Percentiles rank a stretch among this genome's conserved stretches.
Conservation (phyloP, 2,329 filamentous ascomycete genomes). For the Colletotrichum sp. region DNA sequence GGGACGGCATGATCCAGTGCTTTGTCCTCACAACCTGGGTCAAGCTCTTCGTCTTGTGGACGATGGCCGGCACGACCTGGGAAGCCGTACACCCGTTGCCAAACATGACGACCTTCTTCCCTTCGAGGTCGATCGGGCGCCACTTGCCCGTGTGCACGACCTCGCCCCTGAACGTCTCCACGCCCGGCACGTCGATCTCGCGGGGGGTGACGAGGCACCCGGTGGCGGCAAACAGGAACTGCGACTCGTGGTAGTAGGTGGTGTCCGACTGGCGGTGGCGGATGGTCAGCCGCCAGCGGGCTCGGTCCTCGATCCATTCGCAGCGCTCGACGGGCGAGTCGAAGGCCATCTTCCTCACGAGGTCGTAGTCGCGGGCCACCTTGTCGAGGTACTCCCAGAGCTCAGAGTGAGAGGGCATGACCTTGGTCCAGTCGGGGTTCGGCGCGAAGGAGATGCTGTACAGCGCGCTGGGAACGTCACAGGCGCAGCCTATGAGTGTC, state of each 20-base stretch:
- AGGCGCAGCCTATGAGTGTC: slow-evolving; percentile 43
- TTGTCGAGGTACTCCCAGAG: slow-evolving; percentile 60
- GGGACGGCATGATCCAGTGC: slow-evolving; percentile 46
- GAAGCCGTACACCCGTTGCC: slow-evolving; percentile 61
- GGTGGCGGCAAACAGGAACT: slow-evolving; percentile 41
- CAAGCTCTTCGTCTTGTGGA: slow-evolving; percentile 27
- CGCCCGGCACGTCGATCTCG: slow-evolving; percentile 49
- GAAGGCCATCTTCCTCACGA: slow-evolving; percentile 42
- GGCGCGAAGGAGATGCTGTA: slow-evolving; percentile 68
- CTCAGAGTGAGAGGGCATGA: slow-evolving; percentile 61
- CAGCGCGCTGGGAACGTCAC: slow-evolving; percentile 64
- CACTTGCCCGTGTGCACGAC: slow-evolving; percentile 62
- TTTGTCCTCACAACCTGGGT: slow-evolving; percentile 46
- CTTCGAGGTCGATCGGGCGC: slow-evolving; percentile 52
- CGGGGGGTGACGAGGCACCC: slow-evolving; percentile 39
- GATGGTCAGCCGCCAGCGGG: slow-evolving; percentile 38
- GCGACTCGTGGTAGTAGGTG: slow-evolving; percentile 38
- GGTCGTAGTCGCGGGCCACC: slow-evolving; percentile 52
- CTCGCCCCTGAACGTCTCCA: slow-evolving; percentile 54
- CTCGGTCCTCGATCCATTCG: slow-evolving; percentile 41
- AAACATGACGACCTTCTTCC: slow-evolving; percentile 55
- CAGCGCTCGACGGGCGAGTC: slow-evolving; percentile 37
- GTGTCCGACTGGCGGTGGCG: slow-evolving; percentile 27
- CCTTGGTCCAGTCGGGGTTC: slow-evolving; percentile 64
- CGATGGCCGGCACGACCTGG: slow-evolving; percentile 55